Conservation (phyloP, 2,329 filamentous ascomycete species). For the Gyromitra esculenta region DNA sequence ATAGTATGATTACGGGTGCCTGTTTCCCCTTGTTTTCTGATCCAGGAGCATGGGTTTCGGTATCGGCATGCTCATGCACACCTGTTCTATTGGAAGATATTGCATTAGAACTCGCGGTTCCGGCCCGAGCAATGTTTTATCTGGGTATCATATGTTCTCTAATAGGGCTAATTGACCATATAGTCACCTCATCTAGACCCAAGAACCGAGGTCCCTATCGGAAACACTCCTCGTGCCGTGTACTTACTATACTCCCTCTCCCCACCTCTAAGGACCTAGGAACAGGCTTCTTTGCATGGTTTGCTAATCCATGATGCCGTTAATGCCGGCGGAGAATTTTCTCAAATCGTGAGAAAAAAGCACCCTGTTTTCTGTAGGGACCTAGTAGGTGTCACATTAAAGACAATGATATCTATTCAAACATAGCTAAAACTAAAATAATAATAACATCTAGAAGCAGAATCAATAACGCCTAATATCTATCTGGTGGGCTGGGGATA, state of each 20-base stretch:
- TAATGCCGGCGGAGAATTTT: background rate
- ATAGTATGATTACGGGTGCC: background rate
- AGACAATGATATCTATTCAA: background rate
- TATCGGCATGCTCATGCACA: background rate
- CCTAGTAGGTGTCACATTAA: background rate
- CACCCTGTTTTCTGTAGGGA: background rate
- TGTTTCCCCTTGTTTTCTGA: background rate
- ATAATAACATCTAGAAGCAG: background rate
- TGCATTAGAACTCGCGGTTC: background rate
- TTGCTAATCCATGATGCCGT: background rate
- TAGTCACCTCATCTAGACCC: background rate
- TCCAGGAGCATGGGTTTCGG: constrained; percentile 1
- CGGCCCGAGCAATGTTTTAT: background rate
- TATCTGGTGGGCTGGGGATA: background rate
- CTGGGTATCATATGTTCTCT: background rate
- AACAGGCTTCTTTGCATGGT: background rate
- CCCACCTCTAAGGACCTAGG: background rate
- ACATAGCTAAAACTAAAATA: background rate
- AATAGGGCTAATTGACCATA: background rate
- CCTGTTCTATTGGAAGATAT: background rate
- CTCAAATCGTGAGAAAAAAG: too few relatives aligned
- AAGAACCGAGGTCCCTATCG: background rate
- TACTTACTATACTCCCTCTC: background rate
- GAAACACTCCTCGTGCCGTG: background rate
- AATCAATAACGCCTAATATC: background rate